Evolutionary conservation across 1,139 yeast genomes (phyloP).

Genomic region (Debaryomyces singareniensis): DNA sequence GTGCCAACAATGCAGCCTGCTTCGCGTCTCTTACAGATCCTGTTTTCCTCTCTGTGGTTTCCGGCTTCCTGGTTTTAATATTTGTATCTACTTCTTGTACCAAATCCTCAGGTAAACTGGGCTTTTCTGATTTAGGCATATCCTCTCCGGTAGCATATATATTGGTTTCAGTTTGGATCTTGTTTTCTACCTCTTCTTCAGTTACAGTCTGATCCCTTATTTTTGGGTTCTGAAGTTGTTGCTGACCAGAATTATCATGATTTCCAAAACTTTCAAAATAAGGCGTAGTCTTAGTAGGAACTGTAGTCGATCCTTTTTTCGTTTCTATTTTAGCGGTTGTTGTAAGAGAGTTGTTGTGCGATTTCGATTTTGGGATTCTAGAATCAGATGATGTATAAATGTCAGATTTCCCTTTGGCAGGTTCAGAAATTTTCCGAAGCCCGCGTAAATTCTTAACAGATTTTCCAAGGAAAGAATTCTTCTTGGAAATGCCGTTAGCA

Average conservation of each 20-base stretch:
- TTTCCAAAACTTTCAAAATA: slow-evolving; percentile 18
- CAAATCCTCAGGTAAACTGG: slow-evolving; percentile 9
- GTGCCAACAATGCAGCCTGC: slow-evolving; percentile 51
- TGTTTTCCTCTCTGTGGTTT: slow-evolving; percentile 11
- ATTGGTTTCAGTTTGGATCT: slow-evolving; percentile 32
- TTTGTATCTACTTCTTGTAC: slow-evolving; percentile 3
- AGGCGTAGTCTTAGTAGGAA: slow-evolving; percentile 30
- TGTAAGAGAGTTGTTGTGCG: slow-evolving; percentile 36
- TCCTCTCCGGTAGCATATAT: slow-evolving; percentile 16
- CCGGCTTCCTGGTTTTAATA: slow-evolving; percentile 9
- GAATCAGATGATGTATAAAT: slow-evolving; percentile 1
- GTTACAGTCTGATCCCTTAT: slow-evolving; percentile 16
- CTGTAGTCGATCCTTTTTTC: slow-evolving; percentile 29
- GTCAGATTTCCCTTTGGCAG: slow-evolving; percentile 10
- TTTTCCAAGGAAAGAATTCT: slow-evolving; percentile 27
- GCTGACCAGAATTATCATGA: neutral
- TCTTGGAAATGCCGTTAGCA: slow-evolving; percentile 10
- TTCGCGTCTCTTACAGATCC: slow-evolving; percentile 47
- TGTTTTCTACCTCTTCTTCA: slow-evolving; percentile 6
- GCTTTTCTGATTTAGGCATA: slow-evolving; percentile 8
- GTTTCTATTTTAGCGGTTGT: slow-evolving; percentile 15
- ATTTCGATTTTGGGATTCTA: slow-evolving; percentile 39
- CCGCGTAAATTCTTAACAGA: slow-evolving; percentile 29
- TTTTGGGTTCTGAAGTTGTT: slow-evolving; percentile 8
- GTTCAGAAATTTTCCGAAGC: slow-evolving; percentile 14